phyloP scores from a whole-genome alignment of 2,329 filamentous ascomycete species.

The Orbilia ellipsospora region DNA sequence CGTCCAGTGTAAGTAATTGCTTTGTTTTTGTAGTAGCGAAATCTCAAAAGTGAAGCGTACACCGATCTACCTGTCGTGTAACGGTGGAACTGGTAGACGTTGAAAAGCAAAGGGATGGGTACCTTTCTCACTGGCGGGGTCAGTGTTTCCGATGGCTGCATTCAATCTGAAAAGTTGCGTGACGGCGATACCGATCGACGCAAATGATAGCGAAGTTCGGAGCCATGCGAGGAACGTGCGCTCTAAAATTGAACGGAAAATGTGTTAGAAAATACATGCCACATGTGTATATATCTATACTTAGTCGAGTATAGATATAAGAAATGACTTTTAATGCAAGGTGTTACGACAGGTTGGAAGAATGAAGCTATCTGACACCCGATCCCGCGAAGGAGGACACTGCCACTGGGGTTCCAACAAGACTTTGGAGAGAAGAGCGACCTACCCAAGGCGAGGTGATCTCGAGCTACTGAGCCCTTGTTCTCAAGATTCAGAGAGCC shows the following conservation, averaged over 20 bases:
- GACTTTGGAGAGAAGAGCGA: background rate
- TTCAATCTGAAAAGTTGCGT: slow-evolving; percentile 88
- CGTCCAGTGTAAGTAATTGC: slow-evolving; percentile 46
- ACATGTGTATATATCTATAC: too few relatives aligned
- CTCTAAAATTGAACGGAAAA: slow-evolving; percentile 66
- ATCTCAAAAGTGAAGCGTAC: too few relatives aligned
- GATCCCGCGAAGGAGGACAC: slow-evolving; percentile 30
- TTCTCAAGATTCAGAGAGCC: slow-evolving; percentile 80
- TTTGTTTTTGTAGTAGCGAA: too few relatives aligned
- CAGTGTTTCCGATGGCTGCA: slow-evolving; percentile 67
- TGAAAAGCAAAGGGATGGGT: slow-evolving; percentile 35
- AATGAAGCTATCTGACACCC: slow-evolving; percentile 9
- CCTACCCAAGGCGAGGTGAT: slow-evolving; percentile 81
- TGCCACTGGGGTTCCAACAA: background rate
- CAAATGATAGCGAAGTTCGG: slow-evolving; percentile 82
- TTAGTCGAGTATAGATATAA: background rate
- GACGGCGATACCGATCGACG: slow-evolving; percentile 79
- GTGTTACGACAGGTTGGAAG: slow-evolving; percentile 17
- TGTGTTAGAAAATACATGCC: too few relatives aligned
- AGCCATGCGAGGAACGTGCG: slow-evolving; percentile 88
- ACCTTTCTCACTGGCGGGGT: slow-evolving; percentile 54
- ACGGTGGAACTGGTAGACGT: slow-evolving; percentile 57
- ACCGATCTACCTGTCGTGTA: slow-evolving; percentile 59
- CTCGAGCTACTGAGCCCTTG: slow-evolving; percentile 83
- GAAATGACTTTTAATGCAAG: background rate